Base-by-base conservation (phyloP, 2,329 filamentous ascomycete species). In the Verticillium alfalfae region DNA sequence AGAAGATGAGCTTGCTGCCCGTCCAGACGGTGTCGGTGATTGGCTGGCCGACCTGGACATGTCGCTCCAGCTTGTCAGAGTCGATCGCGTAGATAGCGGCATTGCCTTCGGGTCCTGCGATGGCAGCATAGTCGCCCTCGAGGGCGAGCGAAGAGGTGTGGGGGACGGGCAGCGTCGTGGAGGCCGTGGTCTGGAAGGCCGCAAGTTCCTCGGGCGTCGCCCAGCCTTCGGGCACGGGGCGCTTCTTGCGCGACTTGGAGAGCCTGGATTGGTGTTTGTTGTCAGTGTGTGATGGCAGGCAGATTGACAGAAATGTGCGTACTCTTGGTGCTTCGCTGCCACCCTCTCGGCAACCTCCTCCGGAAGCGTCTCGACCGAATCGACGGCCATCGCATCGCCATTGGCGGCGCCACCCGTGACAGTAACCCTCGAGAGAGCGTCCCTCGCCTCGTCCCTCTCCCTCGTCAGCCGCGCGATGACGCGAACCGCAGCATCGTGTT, bases 401-500 rank as follows among this genome's bases (percentile, higher is more conserved):
- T 86, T 84, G 12, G 76, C 77, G 3, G 78, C 76, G 61, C 76
- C 75, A 65, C 74, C 75, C 34, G 87, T 87, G 55, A 97, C 87
- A 2, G 91, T 91, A 15, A 98, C 85, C 72, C 91, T 92, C 39
- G 92, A 92, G 59, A 99, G 79, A 15, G 95, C 92, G 76, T 95
- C 90, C 66, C 94, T 85, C 56, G 95, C 93, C 75, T 98, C 93
- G 70, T 99, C 93, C 65, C 95, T 82, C 81, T 99, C 95, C 73
- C 86, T 89, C n/a, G 91, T 90, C 73, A 99, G 74, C 57, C 94
- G 87, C 66, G 93, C 93, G 76, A 99, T 97, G 57, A 99, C 95
- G 65, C 95, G 85, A 58, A 96, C 88, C n/a, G 95, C 95, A 2
- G 95, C 94, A 81, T 99, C 95, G 70, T 98, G 92, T 78, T 98